Evolutionary conservation across 768 basidiomycete species (phyloP).

Genomic region (Lyophyllum semitale): DNA sequence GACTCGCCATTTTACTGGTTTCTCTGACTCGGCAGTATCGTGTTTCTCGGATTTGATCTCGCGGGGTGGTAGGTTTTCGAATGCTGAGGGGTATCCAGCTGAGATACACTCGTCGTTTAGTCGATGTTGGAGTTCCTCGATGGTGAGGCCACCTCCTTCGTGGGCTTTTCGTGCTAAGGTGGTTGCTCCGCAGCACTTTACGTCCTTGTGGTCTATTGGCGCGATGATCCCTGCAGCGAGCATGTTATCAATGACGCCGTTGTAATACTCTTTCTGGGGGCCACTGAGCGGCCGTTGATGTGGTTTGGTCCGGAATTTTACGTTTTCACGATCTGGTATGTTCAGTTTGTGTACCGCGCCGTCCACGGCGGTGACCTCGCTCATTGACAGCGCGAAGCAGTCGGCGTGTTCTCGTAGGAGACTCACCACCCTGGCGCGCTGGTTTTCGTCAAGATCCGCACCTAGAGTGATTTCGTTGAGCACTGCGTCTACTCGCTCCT

Average conservation of each 20-base stretch:
- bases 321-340: conserved; percentile 23
- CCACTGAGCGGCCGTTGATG: conserved; percentile 31
- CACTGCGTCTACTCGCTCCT: conserved; percentile 21
- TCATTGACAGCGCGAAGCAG: conserved; percentile 38
- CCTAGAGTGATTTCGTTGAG: conserved; percentile 26
- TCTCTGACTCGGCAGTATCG: conserved; percentile 21
- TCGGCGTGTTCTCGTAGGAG: conserved; percentile 34
- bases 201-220: conserved; percentile 27
- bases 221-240: conserved; percentile 32
- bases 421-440: conserved; percentile 20
- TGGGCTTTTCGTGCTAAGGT: conserved; percentile 40
- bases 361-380: conserved; percentile 33
- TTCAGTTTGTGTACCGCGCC: conserved; percentile 34
- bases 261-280: conserved; percentile 31
- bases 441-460: conserved; percentile 24
- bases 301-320: conserved; percentile 31
- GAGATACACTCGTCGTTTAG: conserved; percentile 35
- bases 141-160: conserved; percentile 25
- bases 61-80: conserved; percentile 23
- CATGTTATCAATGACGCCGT: conserved; percentile 34
- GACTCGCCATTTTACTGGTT: conserved; percentile 25
- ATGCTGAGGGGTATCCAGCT: conserved; percentile 19
- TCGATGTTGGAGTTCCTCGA: conserved; percentile 33
- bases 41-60: background rate
- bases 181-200: conserved; percentile 35